Base-by-base conservation (phyloP, 257 asterid genomes). In the Coffea canephora region DNA sequence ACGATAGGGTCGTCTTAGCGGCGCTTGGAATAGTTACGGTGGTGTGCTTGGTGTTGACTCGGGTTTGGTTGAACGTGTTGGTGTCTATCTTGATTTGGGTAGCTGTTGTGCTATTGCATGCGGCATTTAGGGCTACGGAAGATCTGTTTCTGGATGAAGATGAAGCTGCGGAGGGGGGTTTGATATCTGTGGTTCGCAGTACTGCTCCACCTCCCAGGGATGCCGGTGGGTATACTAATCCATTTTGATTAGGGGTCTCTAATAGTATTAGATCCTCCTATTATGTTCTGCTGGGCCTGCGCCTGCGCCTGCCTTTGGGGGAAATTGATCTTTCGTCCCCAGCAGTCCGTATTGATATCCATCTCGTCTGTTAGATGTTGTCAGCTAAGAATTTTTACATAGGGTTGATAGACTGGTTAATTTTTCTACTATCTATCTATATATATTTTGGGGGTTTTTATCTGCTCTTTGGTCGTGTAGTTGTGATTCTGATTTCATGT, bases 131-230 rank as follows among this genome's bases (percentile, higher is more conserved):
- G 84, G 86, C 83, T 62, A 86, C 92, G 48, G 97, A 93, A 74
- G 90, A 93, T 84, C 86, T 89, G 89, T 91, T 87, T 77, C 73
- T 90, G 74, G 93, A 88, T 74, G 97, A 93, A 71, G 93, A 91
- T 49, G 93, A 87, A 77, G 88, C 83, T 25, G 86, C 83, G 18
- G 86, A 77, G 14, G 90, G 93, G 59, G 95, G 95, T 11, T 83
- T 91, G 86, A 61, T 80, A 11, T 90, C 95, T 23, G 92, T 93
- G 2, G 95, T 90, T 43, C 77, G 64, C n/a, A 69, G 25, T 71
- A 49, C 49, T 2, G 3, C 77, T 2, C 27, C 12, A 25, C 45
- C 61, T 5, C 31, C 46, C 4, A n/a, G 48, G 3, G 59, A 68
- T 45, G 34, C 13, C 7, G 54, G 19, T 59, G 78, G 78, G 15